Conservation (phyloP, 352 stramenopile species). For the Discostella stelligera region DNA sequence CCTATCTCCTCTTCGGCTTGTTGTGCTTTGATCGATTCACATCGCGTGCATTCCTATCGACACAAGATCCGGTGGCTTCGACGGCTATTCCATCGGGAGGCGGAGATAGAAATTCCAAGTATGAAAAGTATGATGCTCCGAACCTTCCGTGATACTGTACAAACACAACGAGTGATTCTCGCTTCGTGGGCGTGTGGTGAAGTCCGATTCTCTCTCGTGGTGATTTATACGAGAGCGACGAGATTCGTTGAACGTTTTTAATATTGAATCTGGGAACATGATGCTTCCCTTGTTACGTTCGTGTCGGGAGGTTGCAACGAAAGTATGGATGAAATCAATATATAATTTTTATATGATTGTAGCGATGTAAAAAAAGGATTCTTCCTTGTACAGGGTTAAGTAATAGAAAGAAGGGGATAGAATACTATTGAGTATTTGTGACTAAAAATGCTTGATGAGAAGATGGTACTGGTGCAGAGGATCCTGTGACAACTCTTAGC, state of each 20-base stretch:
- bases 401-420: not conserved
- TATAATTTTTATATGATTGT: not conserved
- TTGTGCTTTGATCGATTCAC: constrained; percentile 76
- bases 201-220: not conserved
- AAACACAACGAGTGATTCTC: too few relatives aligned
- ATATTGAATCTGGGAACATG: too few relatives aligned
- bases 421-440: not conserved
- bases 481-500: too few relatives aligned
- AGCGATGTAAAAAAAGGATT: not conserved
- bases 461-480: too few relatives aligned
- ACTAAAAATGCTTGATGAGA: too few relatives aligned
- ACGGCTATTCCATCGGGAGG: constrained; percentile 40
- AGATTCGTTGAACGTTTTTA: not conserved
- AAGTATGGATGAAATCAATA: not conserved
- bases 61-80: constrained; percentile 57
- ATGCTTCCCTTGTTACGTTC: too few relatives aligned
- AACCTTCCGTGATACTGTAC: not conserved
- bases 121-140: constrained; percentile 5
- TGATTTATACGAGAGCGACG: not conserved
- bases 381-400: not conserved
- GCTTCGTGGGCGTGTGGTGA: too few relatives aligned
- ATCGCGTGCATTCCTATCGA: constrained; percentile 65
- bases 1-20: constrained; percentile 66
- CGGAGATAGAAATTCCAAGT: not conserved
- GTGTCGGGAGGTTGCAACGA: too few relatives aligned